Evolutionary conservation across 1,284 basidiomycete genomes (phyloP).

Genomic region (Coniophora puteana): DNA sequence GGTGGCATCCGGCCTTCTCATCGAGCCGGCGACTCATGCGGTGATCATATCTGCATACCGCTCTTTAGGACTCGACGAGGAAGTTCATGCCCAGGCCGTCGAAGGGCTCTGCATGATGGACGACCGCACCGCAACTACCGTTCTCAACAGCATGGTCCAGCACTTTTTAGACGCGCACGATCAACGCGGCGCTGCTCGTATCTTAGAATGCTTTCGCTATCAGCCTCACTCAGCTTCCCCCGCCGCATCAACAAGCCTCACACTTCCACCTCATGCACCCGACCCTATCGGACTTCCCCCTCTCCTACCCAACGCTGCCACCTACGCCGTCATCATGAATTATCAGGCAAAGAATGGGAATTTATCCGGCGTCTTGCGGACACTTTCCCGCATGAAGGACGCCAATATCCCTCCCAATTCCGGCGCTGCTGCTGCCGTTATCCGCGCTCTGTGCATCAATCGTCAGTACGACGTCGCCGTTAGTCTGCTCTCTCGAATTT

Average conservation of each 20-base stretch:
- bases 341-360: slow-evolving; percentile 45
- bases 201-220: slow-evolving; percentile 46
- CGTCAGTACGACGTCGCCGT: slow-evolving; percentile 46
- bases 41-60: slow-evolving; percentile 57
- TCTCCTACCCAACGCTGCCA: slow-evolving; percentile 48
- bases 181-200: slow-evolving; percentile 36
- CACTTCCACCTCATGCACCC: slow-evolving; percentile 5
- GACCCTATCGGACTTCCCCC: slow-evolving; percentile 8
- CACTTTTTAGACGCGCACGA: slow-evolving; percentile 56
- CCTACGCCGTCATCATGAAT: slow-evolving; percentile 64
- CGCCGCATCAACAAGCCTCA: slow-evolving; percentile 22
- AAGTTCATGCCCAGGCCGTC: slow-evolving; percentile 51
- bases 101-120: slow-evolving; percentile 39
- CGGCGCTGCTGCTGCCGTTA: slow-evolving; percentile 46
- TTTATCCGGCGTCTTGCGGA: slow-evolving; percentile 39
- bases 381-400: slow-evolving; percentile 46
- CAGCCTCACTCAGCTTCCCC: slow-evolving; percentile 13
- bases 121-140: slow-evolving; percentile 37
- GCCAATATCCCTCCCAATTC: slow-evolving; percentile 43
- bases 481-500: slow-evolving; percentile 43
- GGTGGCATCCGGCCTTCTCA: slow-evolving; percentile 48
- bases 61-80: slow-evolving; percentile 51
- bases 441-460: slow-evolving; percentile 50
- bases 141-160: slow-evolving; percentile 63
- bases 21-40: slow-evolving; percentile 56